Conservation (phyloP, 805 yeast species). For the fission yeast (Schizosaccharomyces pombe) region DNA sequence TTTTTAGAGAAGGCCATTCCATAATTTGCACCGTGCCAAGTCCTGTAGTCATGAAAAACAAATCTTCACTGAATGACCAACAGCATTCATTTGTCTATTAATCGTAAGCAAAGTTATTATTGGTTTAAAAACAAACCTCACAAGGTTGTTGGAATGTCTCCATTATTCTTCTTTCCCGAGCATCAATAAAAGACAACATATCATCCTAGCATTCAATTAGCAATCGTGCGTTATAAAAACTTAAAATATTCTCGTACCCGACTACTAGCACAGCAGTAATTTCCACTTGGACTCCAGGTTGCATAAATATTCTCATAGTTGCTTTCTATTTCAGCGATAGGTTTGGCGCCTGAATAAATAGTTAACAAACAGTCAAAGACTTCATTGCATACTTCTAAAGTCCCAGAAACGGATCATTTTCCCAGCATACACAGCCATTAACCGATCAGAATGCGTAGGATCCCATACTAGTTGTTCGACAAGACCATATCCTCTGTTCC, state of each 20-base stretch:
- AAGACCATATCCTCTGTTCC: constrained; percentile 10
- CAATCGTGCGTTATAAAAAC: not conserved
- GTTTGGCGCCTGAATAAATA: not conserved
- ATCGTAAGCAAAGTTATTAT: not conserved
- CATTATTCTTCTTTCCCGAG: constrained; percentile 15
- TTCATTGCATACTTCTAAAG: constrained; percentile 15
- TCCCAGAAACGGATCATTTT: constrained; percentile 27
- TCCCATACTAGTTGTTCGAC: constrained; percentile 27
- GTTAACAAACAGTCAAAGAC: not conserved
- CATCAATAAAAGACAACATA: constrained; percentile 18
- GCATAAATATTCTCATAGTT: constrained; percentile 10
- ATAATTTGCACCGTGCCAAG: constrained; percentile 1
- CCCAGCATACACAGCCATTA: constrained; percentile 30
- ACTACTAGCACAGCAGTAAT: constrained; percentile 20
- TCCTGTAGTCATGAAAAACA: not conserved
- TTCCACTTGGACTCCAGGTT: constrained; percentile 25
- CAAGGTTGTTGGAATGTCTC: constrained; percentile 9
- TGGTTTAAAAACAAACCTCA: not conserved
- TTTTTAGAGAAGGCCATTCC: not conserved
- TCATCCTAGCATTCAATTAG: constrained; percentile 17
- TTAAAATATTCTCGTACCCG: not conserved
- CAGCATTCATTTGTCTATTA: constrained; percentile 1
- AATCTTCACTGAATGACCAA: constrained; percentile 1
- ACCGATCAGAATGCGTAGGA: constrained; percentile 22
- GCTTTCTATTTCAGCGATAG: not conserved